These are phyloP conservation scores for Trichoderma sp. DNA, from an alignment of 2,329 filamentous ascomycete species.

Conservation along the genomic window DNA sequence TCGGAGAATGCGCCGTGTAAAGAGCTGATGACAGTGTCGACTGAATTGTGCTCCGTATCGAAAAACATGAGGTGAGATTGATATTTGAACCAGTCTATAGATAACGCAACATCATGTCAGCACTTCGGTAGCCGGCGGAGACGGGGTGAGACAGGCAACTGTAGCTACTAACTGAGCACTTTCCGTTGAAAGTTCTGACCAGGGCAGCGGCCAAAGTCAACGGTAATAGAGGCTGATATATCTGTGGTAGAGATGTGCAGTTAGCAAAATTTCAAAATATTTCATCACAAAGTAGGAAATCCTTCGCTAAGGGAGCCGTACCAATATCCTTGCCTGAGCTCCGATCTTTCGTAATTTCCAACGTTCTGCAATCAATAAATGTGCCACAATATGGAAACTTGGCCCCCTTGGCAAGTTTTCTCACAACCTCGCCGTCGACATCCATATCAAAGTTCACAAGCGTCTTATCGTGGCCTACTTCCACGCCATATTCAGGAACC, in stretches of 20 bases:
- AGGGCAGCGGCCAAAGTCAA: constrained; percentile 71
- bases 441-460: constrained; percentile 77
- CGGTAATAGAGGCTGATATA: constrained; percentile 72
- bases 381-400: constrained; percentile 90
- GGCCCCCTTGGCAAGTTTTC: constrained; percentile 43
- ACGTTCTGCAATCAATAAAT: constrained; percentile 70
- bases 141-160: background rate
- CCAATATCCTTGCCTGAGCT: constrained; percentile 29
- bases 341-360: constrained; percentile 73
- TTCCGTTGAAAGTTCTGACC: constrained; percentile 82
- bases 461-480: constrained; percentile 75
- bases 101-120: constrained; percentile 38
- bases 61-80: constrained; percentile 84
- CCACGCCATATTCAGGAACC: constrained; percentile 76
- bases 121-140: background rate
- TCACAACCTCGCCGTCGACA: constrained; percentile 56
- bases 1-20: constrained; percentile 74
- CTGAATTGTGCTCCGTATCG: constrained; percentile 76
- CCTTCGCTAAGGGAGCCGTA: background rate
- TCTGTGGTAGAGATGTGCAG: constrained; percentile 27
- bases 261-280: background rate
- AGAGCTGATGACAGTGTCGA: constrained; percentile 69
- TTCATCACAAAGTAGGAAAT: background rate
- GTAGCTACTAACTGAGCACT: constrained; percentile 59
- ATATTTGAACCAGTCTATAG: constrained; percentile 72